These are phyloP conservation scores for Tagetes patula DNA, from an alignment of 129 eudicot species.

Conservation along the genomic window DNA sequence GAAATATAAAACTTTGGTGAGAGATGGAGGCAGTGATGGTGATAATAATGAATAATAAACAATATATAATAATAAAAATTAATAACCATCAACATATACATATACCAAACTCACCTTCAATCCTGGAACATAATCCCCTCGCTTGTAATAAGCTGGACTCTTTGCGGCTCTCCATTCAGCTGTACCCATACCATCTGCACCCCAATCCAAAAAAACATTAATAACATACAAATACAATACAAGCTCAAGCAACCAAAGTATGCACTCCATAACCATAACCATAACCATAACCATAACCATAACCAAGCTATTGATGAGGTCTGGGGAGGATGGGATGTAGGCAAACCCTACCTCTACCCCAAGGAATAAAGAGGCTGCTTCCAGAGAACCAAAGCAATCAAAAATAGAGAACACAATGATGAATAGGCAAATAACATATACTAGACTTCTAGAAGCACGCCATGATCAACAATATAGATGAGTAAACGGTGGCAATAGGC, in stretches of 20 bases:
- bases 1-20: not conserved
- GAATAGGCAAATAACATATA: too few species aligned
- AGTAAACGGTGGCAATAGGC: too few species aligned
- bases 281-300: too few species aligned
- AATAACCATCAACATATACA: not conserved
- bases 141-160: constrained; percentile 93
- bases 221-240: not conserved
- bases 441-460: too few species aligned
- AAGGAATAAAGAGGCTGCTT: too few species aligned
- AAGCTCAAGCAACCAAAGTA: constrained; percentile 8
- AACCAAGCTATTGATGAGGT: too few species aligned
- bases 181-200: constrained; percentile 98
- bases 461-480: too few species aligned
- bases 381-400: too few species aligned
- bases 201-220: constrained; percentile 29
- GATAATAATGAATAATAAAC: not conserved
- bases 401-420: too few species aligned
- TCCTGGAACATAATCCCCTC: constrained; percentile 99
- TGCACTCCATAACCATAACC: not conserved
- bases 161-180: constrained; percentile 99
- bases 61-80: not conserved
- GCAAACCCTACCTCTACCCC: too few species aligned
- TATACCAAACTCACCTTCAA: constrained; percentile 58
- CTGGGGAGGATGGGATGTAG: too few species aligned
- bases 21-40: not conserved